A percentile compares a stretch with the other conserved stretches of the same genome.
Conservation (phyloP, 2,329 filamentous ascomycete genomes). For the Hypoxylon sp. region DNA sequence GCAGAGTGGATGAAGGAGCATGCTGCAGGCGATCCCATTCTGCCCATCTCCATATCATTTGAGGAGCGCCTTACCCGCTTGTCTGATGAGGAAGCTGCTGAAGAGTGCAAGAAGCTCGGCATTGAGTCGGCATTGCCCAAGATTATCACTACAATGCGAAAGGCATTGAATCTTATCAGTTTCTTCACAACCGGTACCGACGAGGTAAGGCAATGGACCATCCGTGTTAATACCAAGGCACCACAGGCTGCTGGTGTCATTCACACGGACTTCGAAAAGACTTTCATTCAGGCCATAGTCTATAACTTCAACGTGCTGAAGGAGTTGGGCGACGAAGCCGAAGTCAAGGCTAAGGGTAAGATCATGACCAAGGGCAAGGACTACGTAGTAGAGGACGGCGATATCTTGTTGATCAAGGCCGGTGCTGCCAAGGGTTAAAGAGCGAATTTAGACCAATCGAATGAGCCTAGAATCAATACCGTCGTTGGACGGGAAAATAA, state of each 20-base stretch:
- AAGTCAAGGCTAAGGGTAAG: slow-evolving; percentile 95
- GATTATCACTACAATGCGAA: slow-evolving; percentile 92
- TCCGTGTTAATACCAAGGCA: slow-evolving; percentile 96
- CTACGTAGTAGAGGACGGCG: slow-evolving; percentile 89
- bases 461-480: slow-evolving; percentile 18
- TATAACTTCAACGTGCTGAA: slow-evolving; percentile 89
- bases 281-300: slow-evolving; percentile 95
- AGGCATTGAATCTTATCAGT: slow-evolving; percentile 87
- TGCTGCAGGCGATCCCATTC: slow-evolving; percentile 87
- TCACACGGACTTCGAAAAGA: slow-evolving; percentile 99
- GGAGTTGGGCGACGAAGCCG: slow-evolving; percentile 89
- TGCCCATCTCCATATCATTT: slow-evolving; percentile 92
- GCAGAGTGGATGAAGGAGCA: slow-evolving; percentile 96
- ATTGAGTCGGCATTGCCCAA: slow-evolving; percentile 93
- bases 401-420: slow-evolving; percentile 89
- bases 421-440: slow-evolving; percentile 81
- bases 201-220: slow-evolving; percentile 98
- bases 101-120: slow-evolving; percentile 90
- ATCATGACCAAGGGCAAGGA: slow-evolving; percentile 99
- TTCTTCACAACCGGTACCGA: slow-evolving; percentile 98
- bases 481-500: slow-evolving; percentile 21
- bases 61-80: slow-evolving; percentile 92
- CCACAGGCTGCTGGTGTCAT: slow-evolving; percentile 98
- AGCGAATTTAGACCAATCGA: slow-evolving; percentile 32
- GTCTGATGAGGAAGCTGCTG: slow-evolving; percentile 80